Conservation (phyloP, 176 grass and related monocot species). For the Rhynchospora breviuscula region DNA sequence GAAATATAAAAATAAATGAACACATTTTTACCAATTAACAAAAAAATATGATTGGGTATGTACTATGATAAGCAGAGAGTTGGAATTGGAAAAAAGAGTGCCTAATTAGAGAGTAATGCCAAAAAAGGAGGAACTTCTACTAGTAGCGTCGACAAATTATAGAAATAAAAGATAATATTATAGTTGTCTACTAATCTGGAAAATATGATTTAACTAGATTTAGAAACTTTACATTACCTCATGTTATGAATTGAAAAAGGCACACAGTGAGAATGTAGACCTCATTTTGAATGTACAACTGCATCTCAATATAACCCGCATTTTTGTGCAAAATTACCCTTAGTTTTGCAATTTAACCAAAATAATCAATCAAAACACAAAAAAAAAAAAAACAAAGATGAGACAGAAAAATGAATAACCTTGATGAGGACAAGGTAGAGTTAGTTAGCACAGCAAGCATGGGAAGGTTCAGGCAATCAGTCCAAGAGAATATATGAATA, state of each 20-base stretch:
- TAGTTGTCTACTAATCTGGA: not conserved
- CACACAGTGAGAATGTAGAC: not conserved
- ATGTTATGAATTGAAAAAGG: not conserved
- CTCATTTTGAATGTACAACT: not conserved
- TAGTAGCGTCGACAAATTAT: not conserved
- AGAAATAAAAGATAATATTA: not conserved
- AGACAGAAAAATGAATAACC: constrained; percentile 34
- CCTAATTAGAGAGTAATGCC: not conserved
- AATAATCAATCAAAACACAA: not conserved
- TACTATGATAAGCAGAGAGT: not conserved
- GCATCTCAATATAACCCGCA: not conserved
- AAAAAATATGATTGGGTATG: not conserved
- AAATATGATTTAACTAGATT: not conserved
- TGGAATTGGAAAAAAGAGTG: not conserved
- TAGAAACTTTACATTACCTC: not conserved
- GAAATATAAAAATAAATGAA: constrained; percentile 30
- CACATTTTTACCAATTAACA: not conserved
- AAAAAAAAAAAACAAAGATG: not conserved
- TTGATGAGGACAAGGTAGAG: constrained; percentile 69
- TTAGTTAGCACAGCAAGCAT: constrained; percentile 63
- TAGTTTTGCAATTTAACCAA: not conserved
- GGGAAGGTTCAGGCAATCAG: constrained; percentile 61
- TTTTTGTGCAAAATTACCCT: not conserved
- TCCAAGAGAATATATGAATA: constrained; percentile 68
- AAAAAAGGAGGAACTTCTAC: not conserved